A percentile compares a stretch with the other conserved stretches of the same genome.
Conservation (phyloP, 176 grass and related monocot species). For the Hordeum marinum region DNA sequence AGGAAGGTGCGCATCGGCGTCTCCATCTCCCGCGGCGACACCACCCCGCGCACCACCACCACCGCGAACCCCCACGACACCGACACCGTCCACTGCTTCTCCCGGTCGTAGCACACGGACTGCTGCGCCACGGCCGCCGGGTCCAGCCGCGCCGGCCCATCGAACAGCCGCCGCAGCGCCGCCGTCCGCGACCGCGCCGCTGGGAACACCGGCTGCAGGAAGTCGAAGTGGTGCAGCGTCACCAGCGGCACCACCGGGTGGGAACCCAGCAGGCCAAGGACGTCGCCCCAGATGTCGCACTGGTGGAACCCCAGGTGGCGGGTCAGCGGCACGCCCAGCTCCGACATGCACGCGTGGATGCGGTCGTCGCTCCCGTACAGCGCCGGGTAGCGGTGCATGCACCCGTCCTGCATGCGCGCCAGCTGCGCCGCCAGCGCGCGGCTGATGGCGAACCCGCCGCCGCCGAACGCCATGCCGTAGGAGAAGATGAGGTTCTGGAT, state of each 20-base stretch:
- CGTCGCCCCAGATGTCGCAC: slow-evolving; percentile 21
- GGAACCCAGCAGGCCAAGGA: neutral
- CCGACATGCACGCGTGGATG: slow-evolving; percentile 60
- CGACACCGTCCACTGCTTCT: slow-evolving; percentile 20
- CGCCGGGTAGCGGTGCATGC: slow-evolving; percentile 52
- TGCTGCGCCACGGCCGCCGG: slow-evolving; percentile 5
- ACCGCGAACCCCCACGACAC: slow-evolving; percentile 17
- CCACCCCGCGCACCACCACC: slow-evolving; percentile 16
- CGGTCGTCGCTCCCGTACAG: slow-evolving; percentile 73
- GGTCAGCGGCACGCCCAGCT: slow-evolving; percentile 65
- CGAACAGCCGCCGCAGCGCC: neutral
- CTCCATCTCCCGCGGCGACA: slow-evolving; percentile 16
- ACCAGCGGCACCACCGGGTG: slow-evolving; percentile 6
- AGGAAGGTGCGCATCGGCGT: slow-evolving; percentile 15
- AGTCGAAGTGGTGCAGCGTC: slow-evolving; percentile 16
- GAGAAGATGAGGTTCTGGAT: slow-evolving; percentile 61
- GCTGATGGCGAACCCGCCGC: slow-evolving; percentile 67
- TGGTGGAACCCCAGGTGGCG: slow-evolving; percentile 67
- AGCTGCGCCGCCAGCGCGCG: slow-evolving; percentile 49
- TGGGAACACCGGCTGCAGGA: slow-evolving; percentile 10
- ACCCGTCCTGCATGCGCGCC: slow-evolving; percentile 45
- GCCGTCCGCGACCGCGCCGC: neutral
- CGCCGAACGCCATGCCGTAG: slow-evolving; percentile 72
- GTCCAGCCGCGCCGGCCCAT: neutral
- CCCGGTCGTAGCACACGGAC: slow-evolving; percentile 9